These are phyloP conservation scores for Colletotrichum simmondsii DNA, from an alignment of 2,329 filamentous ascomycete species.

Conservation along the genomic window DNA sequence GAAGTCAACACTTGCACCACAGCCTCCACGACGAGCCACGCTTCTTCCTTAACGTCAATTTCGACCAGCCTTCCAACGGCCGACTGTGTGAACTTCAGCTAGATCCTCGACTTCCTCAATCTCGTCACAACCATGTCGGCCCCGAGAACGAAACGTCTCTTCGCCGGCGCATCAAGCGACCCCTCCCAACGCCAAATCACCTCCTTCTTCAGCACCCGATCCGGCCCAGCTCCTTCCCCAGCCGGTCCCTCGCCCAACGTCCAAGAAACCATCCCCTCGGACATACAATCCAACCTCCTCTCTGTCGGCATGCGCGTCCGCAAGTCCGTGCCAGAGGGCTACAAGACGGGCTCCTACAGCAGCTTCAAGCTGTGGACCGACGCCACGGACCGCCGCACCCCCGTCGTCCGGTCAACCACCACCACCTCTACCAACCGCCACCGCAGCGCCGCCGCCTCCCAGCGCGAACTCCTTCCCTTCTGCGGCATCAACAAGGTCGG, in stretches of 20 bases:
- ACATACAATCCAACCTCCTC: conserved; percentile 84
- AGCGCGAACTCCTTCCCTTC: conserved; percentile 79
- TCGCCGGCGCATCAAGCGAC: conserved; percentile 69
- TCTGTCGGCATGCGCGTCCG: conserved; percentile 94
- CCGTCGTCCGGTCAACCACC: conserved; percentile 36
- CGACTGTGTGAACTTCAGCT: conserved; percentile 4
- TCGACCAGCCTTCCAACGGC: background rate
- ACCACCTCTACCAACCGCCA: conserved; percentile 34
- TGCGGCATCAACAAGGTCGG: conserved; percentile 84
- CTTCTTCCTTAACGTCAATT: background rate
- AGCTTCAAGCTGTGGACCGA: conserved; percentile 65
- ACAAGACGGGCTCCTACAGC: conserved; percentile 76
- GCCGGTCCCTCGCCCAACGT: conserved; percentile 32
- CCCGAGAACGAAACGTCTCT: conserved; percentile 69
- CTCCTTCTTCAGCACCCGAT: conserved; percentile 62
- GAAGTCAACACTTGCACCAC: conserved; percentile 9
- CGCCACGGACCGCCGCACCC: conserved; percentile 12
- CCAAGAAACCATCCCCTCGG: conserved; percentile 67
- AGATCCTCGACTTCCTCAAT: background rate
- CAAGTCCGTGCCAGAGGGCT: conserved; percentile 93
- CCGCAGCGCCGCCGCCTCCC: conserved; percentile 43
- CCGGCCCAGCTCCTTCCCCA: conserved; percentile 29
- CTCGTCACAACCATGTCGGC: conserved; percentile 55
- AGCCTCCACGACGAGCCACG: background rate
- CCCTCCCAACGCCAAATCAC: conserved; percentile 72